phyloP scores from a whole-genome alignment of 2,329 filamentous ascomycete species.

The Diaporthe ampelina region DNA sequence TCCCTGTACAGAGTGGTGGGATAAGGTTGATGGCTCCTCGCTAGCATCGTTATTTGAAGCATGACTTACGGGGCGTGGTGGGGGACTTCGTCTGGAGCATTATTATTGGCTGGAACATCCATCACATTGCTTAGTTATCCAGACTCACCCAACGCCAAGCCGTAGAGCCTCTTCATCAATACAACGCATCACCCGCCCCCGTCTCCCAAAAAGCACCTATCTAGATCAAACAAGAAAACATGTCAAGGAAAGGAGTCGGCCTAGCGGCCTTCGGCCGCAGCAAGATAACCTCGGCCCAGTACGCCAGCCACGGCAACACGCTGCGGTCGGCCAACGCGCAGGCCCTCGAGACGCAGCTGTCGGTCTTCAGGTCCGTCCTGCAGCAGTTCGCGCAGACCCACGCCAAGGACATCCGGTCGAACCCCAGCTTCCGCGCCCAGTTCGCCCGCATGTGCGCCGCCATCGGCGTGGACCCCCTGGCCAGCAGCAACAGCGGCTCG shows the following conservation, averaged over 20 bases:
- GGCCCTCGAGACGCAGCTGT: constrained; percentile 91
- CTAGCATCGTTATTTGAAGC: too few relatives aligned
- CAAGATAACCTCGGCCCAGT: constrained; percentile 87
- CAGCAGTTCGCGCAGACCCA: constrained; percentile 97
- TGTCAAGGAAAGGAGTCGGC: constrained; percentile 87
- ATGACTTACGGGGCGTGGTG: too few relatives aligned
- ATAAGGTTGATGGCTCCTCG: too few relatives aligned
- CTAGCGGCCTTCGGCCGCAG: constrained; percentile 91
- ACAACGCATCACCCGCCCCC: background rate
- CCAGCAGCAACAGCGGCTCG: constrained; percentile 69
- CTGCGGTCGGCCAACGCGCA: constrained; percentile 88
- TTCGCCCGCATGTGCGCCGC: constrained; percentile 99
- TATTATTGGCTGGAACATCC: too few relatives aligned
- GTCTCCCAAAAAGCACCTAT: too few relatives aligned
- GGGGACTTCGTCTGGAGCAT: too few relatives aligned
- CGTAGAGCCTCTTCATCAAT: background rate
- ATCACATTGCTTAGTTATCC: too few relatives aligned
- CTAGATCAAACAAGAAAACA: constrained; percentile 48
- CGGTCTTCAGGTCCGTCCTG: constrained; percentile 94
- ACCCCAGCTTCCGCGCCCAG: constrained; percentile 94
- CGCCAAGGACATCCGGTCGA: constrained; percentile 94
- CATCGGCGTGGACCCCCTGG: constrained; percentile 95
- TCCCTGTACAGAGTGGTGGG: too few relatives aligned
- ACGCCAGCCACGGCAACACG: constrained; percentile 88
- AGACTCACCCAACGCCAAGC: background rate